phyloP scores from a whole-genome alignment of 2,329 filamentous ascomycete genomes.

The Ceratocystis destructans region DNA sequence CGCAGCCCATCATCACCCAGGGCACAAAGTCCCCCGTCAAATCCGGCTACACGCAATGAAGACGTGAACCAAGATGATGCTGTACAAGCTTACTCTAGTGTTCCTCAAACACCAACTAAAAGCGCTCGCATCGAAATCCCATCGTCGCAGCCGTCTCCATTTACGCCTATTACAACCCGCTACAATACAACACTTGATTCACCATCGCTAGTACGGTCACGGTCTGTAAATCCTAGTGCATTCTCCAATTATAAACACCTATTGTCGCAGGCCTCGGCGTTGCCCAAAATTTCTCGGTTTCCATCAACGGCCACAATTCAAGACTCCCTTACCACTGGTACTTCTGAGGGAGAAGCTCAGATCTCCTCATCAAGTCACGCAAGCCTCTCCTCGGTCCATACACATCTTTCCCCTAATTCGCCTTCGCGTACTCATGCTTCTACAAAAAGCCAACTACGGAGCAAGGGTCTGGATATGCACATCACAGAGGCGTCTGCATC shows the following conservation, averaged over 20 bases:
- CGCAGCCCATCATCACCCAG: neutral
- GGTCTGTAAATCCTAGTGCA: slow-evolving; percentile 24
- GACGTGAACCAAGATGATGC: neutral
- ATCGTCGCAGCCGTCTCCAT: slow-evolving; percentile 29
- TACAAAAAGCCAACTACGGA: neutral
- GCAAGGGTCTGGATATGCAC: neutral
- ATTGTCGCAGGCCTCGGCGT: neutral
- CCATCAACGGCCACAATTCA: slow-evolving; percentile 29
- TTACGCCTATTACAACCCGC: slow-evolving; percentile 30
- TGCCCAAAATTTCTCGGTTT: slow-evolving; percentile 15
- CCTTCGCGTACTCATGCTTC: neutral
- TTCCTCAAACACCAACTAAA: slow-evolving; percentile 32
- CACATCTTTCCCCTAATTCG: neutral
- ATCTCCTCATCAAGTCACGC: neutral
- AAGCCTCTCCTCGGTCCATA: neutral
- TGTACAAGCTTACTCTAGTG: slow-evolving; percentile 19
- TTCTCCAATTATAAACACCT: neutral
- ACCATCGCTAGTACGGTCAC: slow-evolving; percentile 31
- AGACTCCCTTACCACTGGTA: slow-evolving; percentile 30
- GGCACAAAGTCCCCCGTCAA: neutral
- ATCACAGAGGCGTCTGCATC: slow-evolving; percentile 2
- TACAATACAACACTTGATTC: slow-evolving; percentile 28
- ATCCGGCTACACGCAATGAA: too few species aligned
- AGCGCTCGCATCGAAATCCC: slow-evolving; percentile 31
- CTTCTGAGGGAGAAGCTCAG: slow-evolving; percentile 1